Evolutionary conservation across 2,329 filamentous ascomycete genomes (phyloP).

Genomic region (Furcasterigmium sp.): DNA sequence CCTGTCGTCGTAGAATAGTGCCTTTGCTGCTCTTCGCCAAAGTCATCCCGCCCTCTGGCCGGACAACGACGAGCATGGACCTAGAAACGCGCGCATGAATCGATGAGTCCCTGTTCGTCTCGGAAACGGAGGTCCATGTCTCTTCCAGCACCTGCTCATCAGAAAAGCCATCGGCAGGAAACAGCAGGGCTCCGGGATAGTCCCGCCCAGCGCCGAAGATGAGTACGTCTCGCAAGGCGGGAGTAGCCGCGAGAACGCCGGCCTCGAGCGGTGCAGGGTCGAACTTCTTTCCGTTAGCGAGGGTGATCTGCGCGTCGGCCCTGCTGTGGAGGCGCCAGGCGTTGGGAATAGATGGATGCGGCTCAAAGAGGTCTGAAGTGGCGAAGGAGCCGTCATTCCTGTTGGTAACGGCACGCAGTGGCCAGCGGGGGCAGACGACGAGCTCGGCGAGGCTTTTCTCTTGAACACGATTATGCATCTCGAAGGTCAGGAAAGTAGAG

Average conservation of each 20-base stretch:
- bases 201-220: constrained; percentile 53
- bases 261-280: constrained; percentile 57
- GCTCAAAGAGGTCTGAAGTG: constrained; percentile 56
- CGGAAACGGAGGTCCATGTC: constrained; percentile 37
- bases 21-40: constrained; percentile 61
- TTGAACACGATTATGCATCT: constrained; percentile 31
- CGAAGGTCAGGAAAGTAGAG: constrained; percentile 36
- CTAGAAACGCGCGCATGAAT: too few relatives aligned
- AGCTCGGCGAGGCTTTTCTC: too few relatives aligned
- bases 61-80: constrained; percentile 43
- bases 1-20: constrained; percentile 46
- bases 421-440: constrained; percentile 49
- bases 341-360: constrained; percentile 40
- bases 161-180: constrained; percentile 27
- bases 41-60: constrained; percentile 15
- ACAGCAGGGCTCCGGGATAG: constrained; percentile 51
- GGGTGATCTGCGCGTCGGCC: constrained; percentile 54
- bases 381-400: constrained; percentile 53
- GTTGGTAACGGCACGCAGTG: constrained; percentile 52
- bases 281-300: constrained; percentile 64
- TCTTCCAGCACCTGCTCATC: constrained; percentile 31
- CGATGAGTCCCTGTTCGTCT: constrained; percentile 41
- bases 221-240: constrained; percentile 45
- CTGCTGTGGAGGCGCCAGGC: constrained; percentile 59
- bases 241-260: constrained; percentile 36